Conservation (phyloP, 768 basidiomycete species). For the Mrakia gelida region DNA sequence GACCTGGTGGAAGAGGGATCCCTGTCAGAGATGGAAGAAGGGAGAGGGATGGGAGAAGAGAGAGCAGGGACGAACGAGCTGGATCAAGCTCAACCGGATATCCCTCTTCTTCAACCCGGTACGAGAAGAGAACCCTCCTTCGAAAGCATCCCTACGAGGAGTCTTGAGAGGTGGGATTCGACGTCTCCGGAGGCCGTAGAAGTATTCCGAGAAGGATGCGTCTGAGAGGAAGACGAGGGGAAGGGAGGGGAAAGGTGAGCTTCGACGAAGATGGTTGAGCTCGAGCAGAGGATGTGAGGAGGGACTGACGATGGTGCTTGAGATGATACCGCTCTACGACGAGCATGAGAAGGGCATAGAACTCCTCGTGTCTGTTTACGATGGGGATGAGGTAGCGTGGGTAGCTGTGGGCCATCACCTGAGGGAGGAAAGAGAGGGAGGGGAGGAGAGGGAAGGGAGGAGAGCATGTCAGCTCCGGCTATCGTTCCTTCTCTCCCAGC, state of each 20-base stretch:
- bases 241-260: background rate
- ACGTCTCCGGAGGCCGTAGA: slow-evolving; percentile 84
- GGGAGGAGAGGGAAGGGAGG: background rate
- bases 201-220: slow-evolving; percentile 91
- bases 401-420: slow-evolving; percentile 75
- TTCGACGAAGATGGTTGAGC: background rate
- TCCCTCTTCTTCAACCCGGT: slow-evolving; percentile 24
- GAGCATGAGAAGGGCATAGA: slow-evolving; percentile 83
- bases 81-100: slow-evolving; percentile 25
- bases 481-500: background rate
- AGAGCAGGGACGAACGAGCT: slow-evolving; percentile 28
- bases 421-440: background rate
- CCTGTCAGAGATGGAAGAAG: too few species aligned
- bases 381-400: slow-evolving; percentile 86
- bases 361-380: slow-evolving; percentile 93
- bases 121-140: background rate
- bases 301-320: slow-evolving; percentile 67
- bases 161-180: slow-evolving; percentile 40
- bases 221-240: slow-evolving; percentile 49
- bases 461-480: background rate
- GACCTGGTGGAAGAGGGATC: background rate
- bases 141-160: slow-evolving; percentile 12
- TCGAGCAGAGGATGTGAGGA: background rate
- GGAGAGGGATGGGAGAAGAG: background rate
- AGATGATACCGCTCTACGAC: slow-evolving; percentile 89